Evolutionary conservation across 345 rosid species (phyloP), one percentile per base, ranked within the genome.

Genomic region (Hypericum perforatum): DNA sequence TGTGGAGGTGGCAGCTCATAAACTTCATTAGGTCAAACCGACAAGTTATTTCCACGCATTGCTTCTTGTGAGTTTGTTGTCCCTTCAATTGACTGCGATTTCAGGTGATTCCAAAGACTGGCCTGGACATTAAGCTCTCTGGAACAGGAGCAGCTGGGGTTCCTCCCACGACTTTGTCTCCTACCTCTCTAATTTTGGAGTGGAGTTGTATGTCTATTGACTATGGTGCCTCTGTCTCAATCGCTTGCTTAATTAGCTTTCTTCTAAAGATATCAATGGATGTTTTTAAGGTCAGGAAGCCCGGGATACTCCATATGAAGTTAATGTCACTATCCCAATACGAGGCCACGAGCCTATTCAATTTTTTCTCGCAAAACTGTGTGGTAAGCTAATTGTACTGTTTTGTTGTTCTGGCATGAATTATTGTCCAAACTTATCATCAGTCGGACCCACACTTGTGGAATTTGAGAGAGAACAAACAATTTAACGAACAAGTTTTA

Each of bases 121-220:
- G 91, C 48, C 76, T 88, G 71, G 60, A 68, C 43, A 76, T 92
- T 55, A 77, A 55, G 42, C 60, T 82, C 63, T 73, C 84, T 16
- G 97, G 97, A 41, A 78, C 89, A 15, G 95, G 71, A 0, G 71
- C 83, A 29, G 65, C 66, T 16, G 94, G 80, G 63, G 78, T 62
- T 38, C 77, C 76, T 60, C 95, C 96, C 12, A 83, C 98, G 57
- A 88, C 98, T 55, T 66, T 92, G 71, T 74, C 97, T 15, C 98
- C 97, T 9, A 69, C 96, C 16, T 58, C 80, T 57, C 66, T 92
- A 69, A 62, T 74, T 53, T 58, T 88, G 62, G 83, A 88, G 48
- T 92, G 98, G 98, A 81, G 71, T 59, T 92, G 98, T 92, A 85
- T 48, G 62, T 43, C 37, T 56, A 41, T 43, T 44, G 43, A 55